phyloP scores from a whole-genome alignment of 2,329 filamentous ascomycete genomes.

The Hortaea sp. region DNA sequence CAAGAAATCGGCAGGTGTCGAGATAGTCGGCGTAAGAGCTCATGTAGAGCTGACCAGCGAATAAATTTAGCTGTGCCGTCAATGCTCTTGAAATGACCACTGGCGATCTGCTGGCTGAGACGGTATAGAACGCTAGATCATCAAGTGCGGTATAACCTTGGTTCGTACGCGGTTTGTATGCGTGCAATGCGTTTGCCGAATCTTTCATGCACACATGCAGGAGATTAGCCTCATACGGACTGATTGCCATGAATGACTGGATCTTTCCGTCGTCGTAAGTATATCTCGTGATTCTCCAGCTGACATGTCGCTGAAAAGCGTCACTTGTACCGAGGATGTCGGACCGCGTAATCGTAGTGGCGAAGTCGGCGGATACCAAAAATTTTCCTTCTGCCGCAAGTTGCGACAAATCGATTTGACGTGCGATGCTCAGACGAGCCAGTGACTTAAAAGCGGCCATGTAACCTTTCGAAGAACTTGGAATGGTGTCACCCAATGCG shows the following conservation, averaged over 20 bases:
- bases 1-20: constrained; percentile 42
- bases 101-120: constrained; percentile 19
- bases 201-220: constrained; percentile 36
- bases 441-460: constrained; percentile 39
- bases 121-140: constrained; percentile 34
- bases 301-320: constrained; percentile 42
- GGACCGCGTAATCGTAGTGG: constrained; percentile 6
- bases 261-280: constrained; percentile 7
- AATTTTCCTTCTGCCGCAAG: constrained; percentile 22
- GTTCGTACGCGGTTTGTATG: constrained; percentile 41
- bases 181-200: constrained; percentile 29
- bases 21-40: constrained; percentile 44
- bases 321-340: constrained; percentile 25
- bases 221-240: constrained; percentile 49
- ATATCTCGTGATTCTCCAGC: constrained; percentile 41
- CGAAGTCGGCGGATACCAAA: constrained; percentile 44
- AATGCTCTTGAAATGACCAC: constrained; percentile 20
- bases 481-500: constrained; percentile 27
- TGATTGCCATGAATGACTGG: constrained; percentile 44
- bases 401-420: constrained; percentile 27
- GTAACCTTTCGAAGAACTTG: constrained; percentile 25
- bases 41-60: constrained; percentile 59
- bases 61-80: constrained; percentile 49
- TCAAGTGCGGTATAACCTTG: constrained; percentile 33
- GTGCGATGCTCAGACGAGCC: constrained; percentile 26